These are phyloP conservation scores for Amphicarpaea edgeworthii DNA, from an alignment of 306 rosid genomes.

Conservation along the genomic window DNA sequence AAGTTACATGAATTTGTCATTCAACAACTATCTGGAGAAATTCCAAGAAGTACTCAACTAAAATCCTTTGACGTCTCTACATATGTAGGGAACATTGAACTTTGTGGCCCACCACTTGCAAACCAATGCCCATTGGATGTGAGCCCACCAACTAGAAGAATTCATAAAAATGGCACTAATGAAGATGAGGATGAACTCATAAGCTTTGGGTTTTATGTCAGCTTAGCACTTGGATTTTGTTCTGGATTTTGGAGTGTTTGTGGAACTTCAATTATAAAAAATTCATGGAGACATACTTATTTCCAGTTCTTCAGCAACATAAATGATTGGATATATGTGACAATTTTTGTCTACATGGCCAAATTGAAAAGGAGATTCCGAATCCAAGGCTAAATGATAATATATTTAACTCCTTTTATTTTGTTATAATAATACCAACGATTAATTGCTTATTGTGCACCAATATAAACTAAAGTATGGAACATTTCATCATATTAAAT, in stretches of 20 bases:
- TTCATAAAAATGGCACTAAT: too few species aligned
- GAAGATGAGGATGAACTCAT: background rate
- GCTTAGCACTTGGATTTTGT: background rate
- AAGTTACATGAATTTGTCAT: too few species aligned
- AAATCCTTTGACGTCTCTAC: background rate
- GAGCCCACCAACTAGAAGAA: background rate
- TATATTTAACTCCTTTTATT: background rate
- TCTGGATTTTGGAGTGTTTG: background rate
- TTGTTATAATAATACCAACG: background rate
- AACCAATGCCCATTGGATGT: background rate
- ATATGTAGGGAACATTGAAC: background rate
- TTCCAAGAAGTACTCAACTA: background rate
- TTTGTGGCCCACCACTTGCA: background rate
- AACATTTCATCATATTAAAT: too few species aligned
- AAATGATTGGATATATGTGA: background rate
- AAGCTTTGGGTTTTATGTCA: background rate
- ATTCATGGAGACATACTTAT: background rate
- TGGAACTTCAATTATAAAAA: background rate
- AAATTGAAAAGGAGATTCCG: background rate
- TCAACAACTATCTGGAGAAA: background rate
- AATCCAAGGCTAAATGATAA: background rate
- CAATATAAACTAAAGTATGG: too few species aligned
- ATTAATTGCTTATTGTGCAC: too few species aligned
- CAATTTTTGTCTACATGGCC: background rate
- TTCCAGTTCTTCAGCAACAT: background rate